Base-by-base conservation (phyloP, 768 basidiomycete species). In the Tricholoma sp. region DNA sequence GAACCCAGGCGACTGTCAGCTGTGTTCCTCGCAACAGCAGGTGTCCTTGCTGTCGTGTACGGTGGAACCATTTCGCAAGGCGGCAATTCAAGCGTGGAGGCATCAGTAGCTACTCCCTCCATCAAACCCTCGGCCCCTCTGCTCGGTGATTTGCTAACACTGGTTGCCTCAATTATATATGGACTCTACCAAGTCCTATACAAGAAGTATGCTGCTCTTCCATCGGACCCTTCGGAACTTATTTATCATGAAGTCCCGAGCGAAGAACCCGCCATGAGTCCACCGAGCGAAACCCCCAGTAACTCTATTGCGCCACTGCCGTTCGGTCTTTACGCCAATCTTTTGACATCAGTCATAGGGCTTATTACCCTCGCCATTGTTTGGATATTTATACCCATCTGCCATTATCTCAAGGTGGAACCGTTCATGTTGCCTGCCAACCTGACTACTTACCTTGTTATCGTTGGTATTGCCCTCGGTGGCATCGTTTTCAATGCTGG, bases 401-500 rank as follows among this genome's bases (percentile, higher is more conserved):
- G 95, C 9, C 85, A 95, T 66, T 81, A 78, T 67, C 68, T 75
- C 39, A 83, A 79, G 37, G 68, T 82, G 29, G 92, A 94, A 67
- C 67, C 62, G 12, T 95, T 95, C 64, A 74, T 74, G 32, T 76
- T 84, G 32, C 94, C 95, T 4, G 64, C 77, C 5, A 75, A 81
- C 65, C 29, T 65, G 35, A 58, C 58, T 1, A 82, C 83, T 0
- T 64, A 74, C 31, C 56, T 76, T 11, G 78, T 80, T 8, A 85
- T 98, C 50, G 74, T 68, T 2, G 85, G 85, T 14, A 93, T 98
- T 55, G 79, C 87, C 5, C 63, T 79, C 14, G 79, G 78, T 18
- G 94, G 94, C 0, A 78, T 91, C 2, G 63, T 88, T 0, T 98
- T 90, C 72, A 95, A 94, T 65, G 84, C 89, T 0, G 90, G 91